phyloP scores from a whole-genome alignment of 306 rosid species.

The Corylus avellana region DNA sequence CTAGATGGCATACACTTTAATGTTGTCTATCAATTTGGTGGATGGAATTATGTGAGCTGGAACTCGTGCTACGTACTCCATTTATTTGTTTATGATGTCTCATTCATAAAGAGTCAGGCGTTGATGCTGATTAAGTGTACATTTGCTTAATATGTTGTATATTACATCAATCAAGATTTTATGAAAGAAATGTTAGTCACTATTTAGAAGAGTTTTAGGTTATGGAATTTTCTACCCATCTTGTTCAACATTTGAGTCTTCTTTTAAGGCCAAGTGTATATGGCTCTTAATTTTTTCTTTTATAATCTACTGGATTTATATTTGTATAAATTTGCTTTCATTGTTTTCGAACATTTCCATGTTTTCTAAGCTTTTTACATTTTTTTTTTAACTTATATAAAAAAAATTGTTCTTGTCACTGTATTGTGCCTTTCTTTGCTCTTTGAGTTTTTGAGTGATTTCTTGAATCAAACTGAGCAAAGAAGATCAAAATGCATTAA shows the following conservation, averaged over 20 bases:
- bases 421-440: background rate
- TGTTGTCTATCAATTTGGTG: background rate
- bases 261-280: background rate
- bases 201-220: background rate
- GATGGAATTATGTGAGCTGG: background rate
- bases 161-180: too few species aligned
- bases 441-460: background rate
- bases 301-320: background rate
- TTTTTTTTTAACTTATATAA: background rate
- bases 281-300: background rate
- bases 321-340: background rate
- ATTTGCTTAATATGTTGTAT: too few species aligned
- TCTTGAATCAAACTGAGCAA: conserved; percentile 11
- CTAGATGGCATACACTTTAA: background rate
- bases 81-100: background rate
- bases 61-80: background rate
- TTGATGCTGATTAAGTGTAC: too few species aligned
- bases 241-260: background rate
- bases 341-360: background rate
- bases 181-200: background rate
- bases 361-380: background rate
- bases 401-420: background rate
- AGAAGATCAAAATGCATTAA: conserved; percentile 19
- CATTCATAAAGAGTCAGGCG: background rate
- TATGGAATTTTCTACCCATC: background rate